Base-by-base conservation (phyloP, 805 yeast genomes). In the Saccharomyces paradoxus region DNA sequence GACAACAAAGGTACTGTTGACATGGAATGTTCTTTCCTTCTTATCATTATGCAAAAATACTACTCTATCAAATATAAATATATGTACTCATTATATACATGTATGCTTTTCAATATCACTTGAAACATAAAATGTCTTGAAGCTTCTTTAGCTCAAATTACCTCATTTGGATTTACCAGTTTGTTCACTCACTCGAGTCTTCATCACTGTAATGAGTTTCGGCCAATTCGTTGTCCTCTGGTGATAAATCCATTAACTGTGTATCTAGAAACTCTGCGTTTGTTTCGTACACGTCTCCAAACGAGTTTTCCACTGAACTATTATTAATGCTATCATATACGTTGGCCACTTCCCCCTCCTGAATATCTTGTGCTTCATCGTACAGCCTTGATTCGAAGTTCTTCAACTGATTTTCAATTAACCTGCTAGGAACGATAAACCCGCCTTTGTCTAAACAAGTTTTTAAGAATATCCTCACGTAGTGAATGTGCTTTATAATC, bases 371-470 rank as follows among this genome's bases (percentile, higher is more conserved):
- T 37, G 44, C 24, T 48, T 31, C 47, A 44, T 49, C 46, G 46
- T 62, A 56, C 7, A 67, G 50, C 10, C 67, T 53, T 37, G 37
- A 53, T 50, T 66, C 70, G 17, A 63, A 58, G 4, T 49, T 48
- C n/a, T 56, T 55, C 28, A 67, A 53, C 50, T 65, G 66, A 46
- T 62, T 59, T 31, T 56, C 57, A 21, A 67, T 63, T 47, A 55
- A 54, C 5, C 57, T 55, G 27, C 56, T 55, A 4, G 67, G 66
- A 48, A 54, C 60, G n/a, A 50, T 48, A 49, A 61, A 66, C 12
- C 55, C 49, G 28, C 60, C 55, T 50, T 63, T 65, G 3, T 53
- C 51, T 22, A 53, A 41, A 30, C 65, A 60, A 13, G 55, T 57
- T 27, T 58, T 56, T 26, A 64, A 44, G 56, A 57, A 60, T 10